Base-by-base conservation (phyloP, 768 basidiomycete species). In the Tubosaeta sp. region DNA sequence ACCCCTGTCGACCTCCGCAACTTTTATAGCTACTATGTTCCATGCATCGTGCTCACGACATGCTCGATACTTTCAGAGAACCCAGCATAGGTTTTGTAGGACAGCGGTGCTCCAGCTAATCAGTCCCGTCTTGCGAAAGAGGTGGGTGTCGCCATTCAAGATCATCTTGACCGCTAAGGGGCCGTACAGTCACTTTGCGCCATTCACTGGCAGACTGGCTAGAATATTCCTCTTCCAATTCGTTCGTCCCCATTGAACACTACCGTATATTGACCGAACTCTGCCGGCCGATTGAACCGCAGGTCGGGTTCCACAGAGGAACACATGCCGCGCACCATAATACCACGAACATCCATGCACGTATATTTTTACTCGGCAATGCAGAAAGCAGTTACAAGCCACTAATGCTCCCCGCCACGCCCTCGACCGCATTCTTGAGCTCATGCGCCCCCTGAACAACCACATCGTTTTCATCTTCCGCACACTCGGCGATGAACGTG, bases 391-490 rank as follows among this genome's bases (percentile, higher is more conserved):
- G 30, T 18, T 52, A 68, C 53, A 73, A 54, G 10, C 63, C 69
- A 49, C 62, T 67, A 29, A 76, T 72, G 35, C 75, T 84, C 11
- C 88, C 88, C 53, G 84, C 84, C 57, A 86, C 76, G 55, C 71
- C 77, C 70, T 90, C 87, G 42, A 90, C 82, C 4, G 81, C 80
- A 68, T 77, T 71, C 67, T 86, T 90, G 68, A 91, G 71, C 57
- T 68, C 76, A 55, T 83, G 79, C 16, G 85, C 80, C 58, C 83
- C 83, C 51, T 73, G 76, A 4, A 91, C 87, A 14, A 94, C 90
- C 51, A 76, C 76, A 56, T 91, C 89, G 64, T 92, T 85, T 57
- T 94, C 93, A 61, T 95, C 92, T 69, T 93, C 90, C 4, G 82
- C 80, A 61, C 84, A 88, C 67, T 95, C 94, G 4, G 83, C 83